phyloP scores from a whole-genome alignment of 306 rosid genomes.

The Ceratonia siliqua region DNA sequence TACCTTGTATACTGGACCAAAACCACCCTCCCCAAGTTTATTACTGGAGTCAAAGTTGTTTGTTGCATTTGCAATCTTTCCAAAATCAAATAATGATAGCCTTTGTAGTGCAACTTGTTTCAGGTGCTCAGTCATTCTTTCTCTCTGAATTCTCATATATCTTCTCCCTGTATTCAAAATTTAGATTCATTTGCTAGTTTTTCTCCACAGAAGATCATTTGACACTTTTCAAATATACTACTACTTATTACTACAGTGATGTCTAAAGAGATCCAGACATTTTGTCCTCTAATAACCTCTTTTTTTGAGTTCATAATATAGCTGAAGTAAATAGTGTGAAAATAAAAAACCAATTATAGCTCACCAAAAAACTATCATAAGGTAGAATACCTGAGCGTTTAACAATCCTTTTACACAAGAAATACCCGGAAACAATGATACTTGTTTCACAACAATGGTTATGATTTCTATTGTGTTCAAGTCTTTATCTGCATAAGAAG shows the following conservation, averaged over 20 bases:
- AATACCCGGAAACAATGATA: not conserved
- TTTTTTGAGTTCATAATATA: no score
- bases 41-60: not conserved
- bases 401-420: not conserved
- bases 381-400: not conserved
- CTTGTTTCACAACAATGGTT: not conserved
- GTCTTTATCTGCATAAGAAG: not conserved
- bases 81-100: slow-evolving; percentile 20
- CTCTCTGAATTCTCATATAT: not conserved
- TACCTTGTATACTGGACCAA: slow-evolving; percentile 23
- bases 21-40: slow-evolving; percentile 28
- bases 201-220: not conserved
- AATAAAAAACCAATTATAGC: no score
- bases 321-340: no score
- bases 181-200: not conserved
- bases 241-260: not conserved
- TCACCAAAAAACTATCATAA: not conserved
- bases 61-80: slow-evolving; percentile 23
- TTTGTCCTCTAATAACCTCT: no score
- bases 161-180: not conserved
- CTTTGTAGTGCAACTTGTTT: slow-evolving; percentile 12
- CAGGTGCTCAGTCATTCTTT: not conserved
- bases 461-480: not conserved
- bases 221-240: no score
- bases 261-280: not conserved